Percentiles rank a stretch among this genome's conserved stretches.
Evolutionary conservation across 306 rosid species (phyloP).

Genomic region (Gastrolobium bilobum): DNA sequence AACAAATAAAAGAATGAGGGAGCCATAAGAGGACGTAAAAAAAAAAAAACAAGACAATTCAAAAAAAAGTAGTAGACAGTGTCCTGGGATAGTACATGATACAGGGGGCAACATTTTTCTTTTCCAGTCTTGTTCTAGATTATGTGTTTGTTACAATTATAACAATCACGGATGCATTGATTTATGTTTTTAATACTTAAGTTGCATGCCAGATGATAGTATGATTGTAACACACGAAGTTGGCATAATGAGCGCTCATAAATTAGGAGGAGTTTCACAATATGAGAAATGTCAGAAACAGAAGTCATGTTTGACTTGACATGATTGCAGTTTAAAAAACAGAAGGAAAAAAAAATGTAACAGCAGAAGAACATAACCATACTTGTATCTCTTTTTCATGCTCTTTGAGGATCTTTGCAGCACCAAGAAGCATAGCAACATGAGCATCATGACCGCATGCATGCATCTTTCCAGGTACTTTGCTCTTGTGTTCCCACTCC

Average conservation of each 20-base stretch:
- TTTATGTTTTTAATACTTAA: not conserved
- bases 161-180: slow-evolving; percentile 8
- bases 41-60: slow-evolving; percentile 27
- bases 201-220: slow-evolving; percentile 24
- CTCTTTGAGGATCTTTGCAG: slow-evolving; percentile 78
- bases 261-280: not conserved
- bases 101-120: not conserved
- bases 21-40: slow-evolving; percentile 26
- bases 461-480: slow-evolving; percentile 93
- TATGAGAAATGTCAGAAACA: slow-evolving; percentile 9
- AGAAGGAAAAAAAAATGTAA: not conserved
- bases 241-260: slow-evolving; percentile 29
- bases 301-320: slow-evolving; percentile 23
- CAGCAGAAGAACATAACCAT: slow-evolving; percentile 14
- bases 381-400: slow-evolving; percentile 65
- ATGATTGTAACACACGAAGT: not conserved
- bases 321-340: slow-evolving; percentile 5
- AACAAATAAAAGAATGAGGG: slow-evolving; percentile 34
- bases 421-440: slow-evolving; percentile 96
- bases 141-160: slow-evolving; percentile 10
- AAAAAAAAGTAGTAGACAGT: not conserved
- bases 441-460: slow-evolving; percentile 98
- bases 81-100: slow-evolving; percentile 21
- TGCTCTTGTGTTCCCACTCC: slow-evolving; percentile 94
- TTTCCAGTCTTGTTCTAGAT: slow-evolving; percentile 2